phyloP scores from a whole-genome alignment of 202 grass and related monocot genomes.

The Miscanthus sacchariflorus region DNA sequence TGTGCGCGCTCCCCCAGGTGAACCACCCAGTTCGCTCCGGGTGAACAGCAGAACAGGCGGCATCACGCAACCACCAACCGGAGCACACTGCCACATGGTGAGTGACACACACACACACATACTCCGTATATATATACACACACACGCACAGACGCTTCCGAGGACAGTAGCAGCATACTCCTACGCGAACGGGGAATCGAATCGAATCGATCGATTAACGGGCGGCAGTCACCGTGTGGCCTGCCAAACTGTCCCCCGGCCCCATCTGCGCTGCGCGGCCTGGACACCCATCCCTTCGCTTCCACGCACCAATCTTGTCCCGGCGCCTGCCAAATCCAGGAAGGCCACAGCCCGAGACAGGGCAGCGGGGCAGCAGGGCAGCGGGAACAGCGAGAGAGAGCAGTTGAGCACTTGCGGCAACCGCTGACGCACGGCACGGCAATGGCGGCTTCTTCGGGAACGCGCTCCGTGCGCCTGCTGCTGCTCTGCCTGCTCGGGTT shows the following conservation, averaged over 20 bases:
- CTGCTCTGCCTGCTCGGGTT: constrained; percentile 60
- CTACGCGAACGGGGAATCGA: constrained; percentile 1
- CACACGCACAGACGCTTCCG: background rate
- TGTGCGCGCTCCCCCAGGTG: constrained; percentile 13
- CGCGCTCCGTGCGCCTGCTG: constrained; percentile 31
- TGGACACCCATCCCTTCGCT: constrained; percentile 46
- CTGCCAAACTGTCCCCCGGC: constrained; percentile 53
- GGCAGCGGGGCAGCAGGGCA: background rate
- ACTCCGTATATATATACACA: background rate
- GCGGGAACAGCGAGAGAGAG: background rate
- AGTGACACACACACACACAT: background rate
- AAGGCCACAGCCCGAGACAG: background rate
- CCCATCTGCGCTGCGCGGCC: background rate
- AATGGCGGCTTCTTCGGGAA: constrained; percentile 27
- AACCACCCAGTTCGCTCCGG: background rate
- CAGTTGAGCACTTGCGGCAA: background rate
- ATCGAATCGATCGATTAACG: constrained; percentile 37
- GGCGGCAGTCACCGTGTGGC: constrained; percentile 33
- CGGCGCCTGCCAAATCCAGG: constrained; percentile 45
- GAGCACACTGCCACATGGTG: constrained; percentile 24
- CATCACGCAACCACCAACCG: background rate
- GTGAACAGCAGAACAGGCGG: background rate
- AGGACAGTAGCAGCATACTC: background rate
- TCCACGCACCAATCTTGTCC: constrained; percentile 62
- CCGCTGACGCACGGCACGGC: background rate